Percentiles rank a stretch among this genome's conserved stretches.
phyloP scores from a whole-genome alignment of 106 monocot species.

The Triglochin maritima region DNA sequence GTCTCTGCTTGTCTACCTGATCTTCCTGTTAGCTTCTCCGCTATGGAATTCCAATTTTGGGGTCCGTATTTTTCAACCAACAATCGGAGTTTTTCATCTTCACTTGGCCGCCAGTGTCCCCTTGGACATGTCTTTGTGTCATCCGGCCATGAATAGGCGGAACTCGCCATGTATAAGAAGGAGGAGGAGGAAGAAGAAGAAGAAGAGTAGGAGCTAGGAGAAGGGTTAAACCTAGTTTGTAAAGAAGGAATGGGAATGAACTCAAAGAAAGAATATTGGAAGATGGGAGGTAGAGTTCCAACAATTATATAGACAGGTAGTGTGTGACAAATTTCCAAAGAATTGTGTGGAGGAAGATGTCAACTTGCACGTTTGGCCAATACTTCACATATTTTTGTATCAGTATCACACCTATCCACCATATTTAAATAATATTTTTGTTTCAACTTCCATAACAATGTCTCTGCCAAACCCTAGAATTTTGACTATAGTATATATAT shows the following conservation, averaged over 20 bases:
- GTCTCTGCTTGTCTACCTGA: conserved; percentile 36
- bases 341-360: too few relatives aligned
- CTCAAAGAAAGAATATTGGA: too few relatives aligned
- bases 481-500: too few relatives aligned
- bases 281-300: too few relatives aligned
- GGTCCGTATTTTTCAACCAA: conserved; percentile 77
- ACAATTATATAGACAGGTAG: too few relatives aligned
- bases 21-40: conserved; percentile 73
- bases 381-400: too few relatives aligned
- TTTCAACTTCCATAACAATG: too few relatives aligned
- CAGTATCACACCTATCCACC: too few relatives aligned
- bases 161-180: background rate
- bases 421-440: too few relatives aligned
- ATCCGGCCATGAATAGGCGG: background rate
- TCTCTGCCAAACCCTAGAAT: too few relatives aligned
- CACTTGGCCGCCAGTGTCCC: conserved; percentile 83
- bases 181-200: background rate
- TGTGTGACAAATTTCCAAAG: too few relatives aligned
- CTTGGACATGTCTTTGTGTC: conserved; percentile 22
- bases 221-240: background rate
- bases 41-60: conserved; percentile 83
- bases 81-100: conserved; percentile 63
- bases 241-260: background rate
- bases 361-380: too few relatives aligned
- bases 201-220: background rate